A percentile compares a stretch with the other conserved stretches of the same genome.
These are phyloP conservation scores for Microsporum audouinii DNA, from an alignment of 2,329 filamentous ascomycete species.

Conservation along the genomic window DNA sequence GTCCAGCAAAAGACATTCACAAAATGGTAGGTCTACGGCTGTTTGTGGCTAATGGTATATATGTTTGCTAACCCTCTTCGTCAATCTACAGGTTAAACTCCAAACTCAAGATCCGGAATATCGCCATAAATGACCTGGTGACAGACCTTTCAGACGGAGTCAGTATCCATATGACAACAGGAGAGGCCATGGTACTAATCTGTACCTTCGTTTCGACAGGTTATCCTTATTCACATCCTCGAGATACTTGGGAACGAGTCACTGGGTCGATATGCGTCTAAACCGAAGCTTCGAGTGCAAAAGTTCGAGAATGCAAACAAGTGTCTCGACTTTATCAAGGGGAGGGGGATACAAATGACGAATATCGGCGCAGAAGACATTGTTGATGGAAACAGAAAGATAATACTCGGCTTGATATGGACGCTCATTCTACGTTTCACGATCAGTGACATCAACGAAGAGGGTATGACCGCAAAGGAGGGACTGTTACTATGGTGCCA, in stretches of 20 bases:
- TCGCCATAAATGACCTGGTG: slow-evolving; percentile 79
- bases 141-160: slow-evolving; percentile 87
- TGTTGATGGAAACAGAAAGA: slow-evolving; percentile 94
- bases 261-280: slow-evolving; percentile 89
- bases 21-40: slow-evolving; percentile 57
- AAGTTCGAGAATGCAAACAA: slow-evolving; percentile 97
- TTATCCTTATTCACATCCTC: slow-evolving; percentile 90
- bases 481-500: slow-evolving; percentile 94
- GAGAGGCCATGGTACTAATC: neutral
- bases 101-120: slow-evolving; percentile 66
- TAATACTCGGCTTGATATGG: slow-evolving; percentile 95
- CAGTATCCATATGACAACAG: slow-evolving; percentile 32
- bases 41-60: neutral
- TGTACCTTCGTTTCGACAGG: slow-evolving; percentile 38
- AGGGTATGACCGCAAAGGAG: slow-evolving; percentile 95
- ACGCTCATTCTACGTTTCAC: slow-evolving; percentile 95
- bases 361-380: slow-evolving; percentile 98
- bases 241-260: slow-evolving; percentile 93
- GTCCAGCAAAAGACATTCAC: slow-evolving; percentile 99
- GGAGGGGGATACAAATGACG: slow-evolving; percentile 85
- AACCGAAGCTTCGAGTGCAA: slow-evolving; percentile 91
- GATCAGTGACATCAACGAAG: slow-evolving; percentile 96
- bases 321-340: slow-evolving; percentile 85
- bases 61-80: neutral
- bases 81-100: slow-evolving; percentile 67